These are phyloP conservation scores for Xerocomus nothofagi DNA, from an alignment of 1,284 basidiomycete species.

Conservation along the genomic window DNA sequence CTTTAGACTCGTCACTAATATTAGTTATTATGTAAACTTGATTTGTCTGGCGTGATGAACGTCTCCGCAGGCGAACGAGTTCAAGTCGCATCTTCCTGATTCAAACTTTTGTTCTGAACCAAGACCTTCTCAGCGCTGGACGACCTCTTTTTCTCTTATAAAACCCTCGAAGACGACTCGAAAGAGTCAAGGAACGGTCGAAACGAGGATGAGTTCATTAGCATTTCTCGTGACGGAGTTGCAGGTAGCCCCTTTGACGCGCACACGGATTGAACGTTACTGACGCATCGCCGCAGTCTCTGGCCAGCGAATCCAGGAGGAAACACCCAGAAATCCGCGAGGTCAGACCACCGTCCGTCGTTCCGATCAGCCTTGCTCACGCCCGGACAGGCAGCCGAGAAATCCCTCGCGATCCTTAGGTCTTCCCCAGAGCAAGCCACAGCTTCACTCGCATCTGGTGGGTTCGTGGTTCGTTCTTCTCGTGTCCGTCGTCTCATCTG, in stretches of 20 bases:
- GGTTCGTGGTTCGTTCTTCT: conserved; percentile 24
- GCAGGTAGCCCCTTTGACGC: conserved; percentile 38
- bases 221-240: conserved; percentile 55
- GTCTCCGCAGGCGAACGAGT: not conserved
- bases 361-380: conserved; percentile 3
- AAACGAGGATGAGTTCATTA: conserved; percentile 49
- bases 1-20: too few species aligned
- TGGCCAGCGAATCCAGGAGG: conserved; percentile 78
- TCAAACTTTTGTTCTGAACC: not conserved
- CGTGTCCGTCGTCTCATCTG: conserved; percentile 9
- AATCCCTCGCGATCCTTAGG: conserved; percentile 77
- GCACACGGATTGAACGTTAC: not conserved
- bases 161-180: not conserved
- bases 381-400: conserved; percentile 70
- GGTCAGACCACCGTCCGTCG: conserved; percentile 39
- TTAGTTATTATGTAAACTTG: conserved; percentile 1
- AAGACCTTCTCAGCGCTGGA: not conserved
- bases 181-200: not conserved
- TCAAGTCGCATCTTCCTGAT: not conserved
- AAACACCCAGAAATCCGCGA: conserved; percentile 84
- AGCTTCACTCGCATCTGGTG: conserved; percentile 62
- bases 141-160: not conserved
- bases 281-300: conserved; percentile 44
- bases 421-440: conserved; percentile 71
- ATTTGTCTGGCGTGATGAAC: not conserved